These are phyloP conservation scores for Boletus huronensis DNA, from an alignment of 768 basidiomycete genomes.

Conservation along the genomic window DNA sequence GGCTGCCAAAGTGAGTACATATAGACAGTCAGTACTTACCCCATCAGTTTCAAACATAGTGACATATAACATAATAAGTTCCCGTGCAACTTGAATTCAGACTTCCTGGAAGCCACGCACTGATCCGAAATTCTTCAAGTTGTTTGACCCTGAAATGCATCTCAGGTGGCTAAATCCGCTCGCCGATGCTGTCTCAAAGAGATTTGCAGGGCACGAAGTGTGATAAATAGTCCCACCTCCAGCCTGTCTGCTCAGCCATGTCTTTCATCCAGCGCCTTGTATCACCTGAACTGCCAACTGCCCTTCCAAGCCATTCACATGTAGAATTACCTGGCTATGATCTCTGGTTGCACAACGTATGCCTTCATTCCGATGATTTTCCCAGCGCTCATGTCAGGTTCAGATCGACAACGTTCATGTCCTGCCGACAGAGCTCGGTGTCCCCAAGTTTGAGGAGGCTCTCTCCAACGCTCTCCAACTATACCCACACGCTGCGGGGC, in stretches of 20 bases:
- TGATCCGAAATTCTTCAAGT: neutral
- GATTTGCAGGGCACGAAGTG: neutral
- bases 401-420: slow-evolving; percentile 20
- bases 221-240: neutral
- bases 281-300: slow-evolving; percentile 16
- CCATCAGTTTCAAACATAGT: neutral
- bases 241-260: slow-evolving; percentile 4
- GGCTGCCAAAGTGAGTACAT: neutral
- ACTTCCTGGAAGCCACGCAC: neutral
- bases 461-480: slow-evolving; percentile 22
- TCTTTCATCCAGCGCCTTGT: slow-evolving; percentile 15
- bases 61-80: neutral
- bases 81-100: neutral
- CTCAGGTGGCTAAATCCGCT: neutral
- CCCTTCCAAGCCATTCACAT: slow-evolving; percentile 2
- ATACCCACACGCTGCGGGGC: slow-evolving; percentile 27
- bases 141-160: neutral
- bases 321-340: slow-evolving; percentile 25
- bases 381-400: neutral
- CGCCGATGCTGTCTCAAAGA: neutral
- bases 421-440: slow-evolving; percentile 13
- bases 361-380: neutral
- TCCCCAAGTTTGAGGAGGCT: slow-evolving; percentile 21
- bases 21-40: no score
- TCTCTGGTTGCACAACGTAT: slow-evolving; percentile 18